A percentile compares a stretch with the other conserved stretches of the same genome.
Conservation (phyloP, 495 filamentous ascomycete species). For the Neurospora sp. region DNA sequence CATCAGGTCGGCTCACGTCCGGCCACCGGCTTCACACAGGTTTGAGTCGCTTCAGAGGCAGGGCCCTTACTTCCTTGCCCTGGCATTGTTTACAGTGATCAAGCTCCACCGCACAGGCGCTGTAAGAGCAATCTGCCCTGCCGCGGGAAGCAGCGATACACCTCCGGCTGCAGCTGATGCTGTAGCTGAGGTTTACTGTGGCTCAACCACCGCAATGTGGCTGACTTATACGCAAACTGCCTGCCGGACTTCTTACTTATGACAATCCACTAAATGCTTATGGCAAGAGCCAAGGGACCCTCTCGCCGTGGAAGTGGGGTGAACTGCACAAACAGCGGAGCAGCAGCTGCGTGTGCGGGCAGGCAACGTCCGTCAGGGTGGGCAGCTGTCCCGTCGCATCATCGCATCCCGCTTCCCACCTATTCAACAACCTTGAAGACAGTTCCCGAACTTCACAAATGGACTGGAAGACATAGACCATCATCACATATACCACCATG, state of each 20-base stretch:
- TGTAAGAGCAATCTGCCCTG: not conserved
- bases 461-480: conserved; percentile 4
- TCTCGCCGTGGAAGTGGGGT: not conserved
- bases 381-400: not conserved
- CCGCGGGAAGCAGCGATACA: not conserved
- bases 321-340: not conserved
- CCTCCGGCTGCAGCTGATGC: not conserved
- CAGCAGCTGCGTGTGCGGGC: not conserved
- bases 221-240: not conserved
- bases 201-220: not conserved
- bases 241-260: not conserved
- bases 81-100: not conserved
- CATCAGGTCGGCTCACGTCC: not conserved
- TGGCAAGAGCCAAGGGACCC: not conserved
- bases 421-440: not conserved
- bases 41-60: not conserved
- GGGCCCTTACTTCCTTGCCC: not conserved
- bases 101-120: not conserved
- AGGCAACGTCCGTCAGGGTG: not conserved
- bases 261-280: not conserved
- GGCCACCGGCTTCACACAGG: not conserved
- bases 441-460: not conserved
- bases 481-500: conserved; percentile 25
- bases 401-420: not conserved
- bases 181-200: not conserved